Evolutionary conservation across 192 early-diverging fungal species (phyloP).

Genomic region (Hyaloraphidium curvatum): DNA sequence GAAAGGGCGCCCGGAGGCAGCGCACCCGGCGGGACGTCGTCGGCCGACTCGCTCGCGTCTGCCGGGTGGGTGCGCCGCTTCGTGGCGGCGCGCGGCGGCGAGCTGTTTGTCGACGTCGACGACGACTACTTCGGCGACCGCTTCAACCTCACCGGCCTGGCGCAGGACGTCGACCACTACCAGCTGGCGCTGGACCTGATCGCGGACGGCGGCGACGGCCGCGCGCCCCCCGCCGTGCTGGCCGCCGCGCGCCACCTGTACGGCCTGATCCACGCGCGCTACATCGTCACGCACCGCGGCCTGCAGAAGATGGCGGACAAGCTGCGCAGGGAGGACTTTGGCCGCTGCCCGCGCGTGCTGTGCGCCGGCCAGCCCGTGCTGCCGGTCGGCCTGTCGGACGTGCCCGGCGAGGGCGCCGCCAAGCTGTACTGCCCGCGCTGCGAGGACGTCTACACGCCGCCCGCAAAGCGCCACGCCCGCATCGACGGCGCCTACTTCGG

Average conservation of each 20-base stretch:
- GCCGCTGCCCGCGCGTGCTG: slow-evolving; percentile 84
- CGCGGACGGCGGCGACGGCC: slow-evolving; percentile 61
- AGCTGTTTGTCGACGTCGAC: slow-evolving; percentile 97
- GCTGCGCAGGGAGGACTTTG: slow-evolving; percentile 82
- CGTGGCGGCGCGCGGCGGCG: slow-evolving; percentile 73
- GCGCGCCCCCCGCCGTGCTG: slow-evolving; percentile 62
- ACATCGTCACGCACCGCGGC: slow-evolving; percentile 78
- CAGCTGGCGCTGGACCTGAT: slow-evolving; percentile 78
- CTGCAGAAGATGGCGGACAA: slow-evolving; percentile 94
- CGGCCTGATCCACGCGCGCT: slow-evolving; percentile 96
- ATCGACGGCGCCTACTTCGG: slow-evolving; percentile 96
- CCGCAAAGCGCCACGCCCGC: slow-evolving; percentile 58
- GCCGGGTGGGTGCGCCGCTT: slow-evolving; percentile 85
- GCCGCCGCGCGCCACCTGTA: slow-evolving; percentile 80
- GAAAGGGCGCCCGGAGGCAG: no score
- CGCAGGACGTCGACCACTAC: slow-evolving; percentile 78
- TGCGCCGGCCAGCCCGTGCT: slow-evolving; percentile 79
- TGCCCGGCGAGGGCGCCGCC: slow-evolving; percentile 62
- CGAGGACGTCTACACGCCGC: slow-evolving; percentile 91
- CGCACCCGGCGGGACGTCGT: no score
- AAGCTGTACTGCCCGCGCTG: slow-evolving; percentile 93
- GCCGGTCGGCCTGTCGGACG: slow-evolving; percentile 75
- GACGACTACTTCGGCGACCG: slow-evolving; percentile 91
- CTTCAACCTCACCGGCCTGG: slow-evolving; percentile 92
- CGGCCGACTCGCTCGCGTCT: no score